Conservation (phyloP, 2,329 filamentous ascomycete species). For the Fusarium multiceps region DNA sequence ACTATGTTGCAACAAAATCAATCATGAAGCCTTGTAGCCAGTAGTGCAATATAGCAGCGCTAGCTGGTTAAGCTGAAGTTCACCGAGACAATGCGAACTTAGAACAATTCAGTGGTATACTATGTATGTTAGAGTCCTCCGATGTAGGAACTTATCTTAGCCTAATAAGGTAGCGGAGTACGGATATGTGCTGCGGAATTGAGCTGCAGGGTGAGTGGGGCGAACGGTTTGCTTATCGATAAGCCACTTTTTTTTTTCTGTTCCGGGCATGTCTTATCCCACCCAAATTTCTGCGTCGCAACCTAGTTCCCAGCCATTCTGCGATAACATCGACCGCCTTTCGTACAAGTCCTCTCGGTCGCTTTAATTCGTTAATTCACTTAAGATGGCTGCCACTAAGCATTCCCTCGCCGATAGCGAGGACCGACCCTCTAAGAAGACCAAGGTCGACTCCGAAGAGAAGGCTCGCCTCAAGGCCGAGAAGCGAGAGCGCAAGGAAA, state of each 20-base stretch:
- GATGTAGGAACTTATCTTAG: slow-evolving; percentile 1
- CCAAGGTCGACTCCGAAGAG: slow-evolving; percentile 51
- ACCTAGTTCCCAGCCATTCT: slow-evolving; percentile 34
- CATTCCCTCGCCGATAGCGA: slow-evolving; percentile 54
- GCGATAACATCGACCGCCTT: slow-evolving; percentile 32
- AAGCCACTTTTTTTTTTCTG: slow-evolving; percentile 46
- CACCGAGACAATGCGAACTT: neutral
- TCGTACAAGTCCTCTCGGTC: slow-evolving; percentile 5
- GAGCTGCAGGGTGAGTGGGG: slow-evolving; percentile 7
- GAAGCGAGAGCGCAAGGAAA: slow-evolving; percentile 55
- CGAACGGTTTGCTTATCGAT: slow-evolving; percentile 47
- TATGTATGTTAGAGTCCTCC: neutral
- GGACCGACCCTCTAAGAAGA: slow-evolving; percentile 54
- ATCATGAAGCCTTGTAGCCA: neutral
- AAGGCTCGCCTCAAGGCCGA: slow-evolving; percentile 55
- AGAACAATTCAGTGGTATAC: neutral
- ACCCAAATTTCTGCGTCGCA: slow-evolving; percentile 36
- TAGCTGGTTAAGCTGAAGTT: neutral
- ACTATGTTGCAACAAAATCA: neutral
- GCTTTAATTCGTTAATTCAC: neutral
- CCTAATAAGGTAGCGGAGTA: slow-evolving; percentile 1
- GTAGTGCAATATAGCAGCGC: neutral
- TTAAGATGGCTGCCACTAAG: slow-evolving; percentile 56
- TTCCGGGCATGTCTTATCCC: slow-evolving; percentile 32
- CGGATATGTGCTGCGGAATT: slow-evolving; percentile 13